phyloP scores from a whole-genome alignment of 371 early-diverging fungal genomes.

The Mucor lusitanicus region DNA sequence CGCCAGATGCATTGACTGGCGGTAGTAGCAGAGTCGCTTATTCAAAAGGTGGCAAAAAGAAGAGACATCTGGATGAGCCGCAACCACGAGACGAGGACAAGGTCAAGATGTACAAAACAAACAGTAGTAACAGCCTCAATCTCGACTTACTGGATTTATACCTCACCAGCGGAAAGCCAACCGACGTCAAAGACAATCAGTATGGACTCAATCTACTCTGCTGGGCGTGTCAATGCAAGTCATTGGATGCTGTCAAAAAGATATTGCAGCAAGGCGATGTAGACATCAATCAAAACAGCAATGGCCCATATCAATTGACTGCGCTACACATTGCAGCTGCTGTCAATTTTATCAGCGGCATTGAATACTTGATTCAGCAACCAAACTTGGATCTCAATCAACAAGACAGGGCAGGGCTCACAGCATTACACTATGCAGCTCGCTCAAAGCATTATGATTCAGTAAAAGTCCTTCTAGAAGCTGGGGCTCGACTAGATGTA shows the following conservation, averaged over 20 bases:
- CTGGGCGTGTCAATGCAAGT: constrained; percentile 19
- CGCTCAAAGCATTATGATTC: constrained; percentile 5
- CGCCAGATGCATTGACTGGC: not conserved
- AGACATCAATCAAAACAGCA: constrained; percentile 27
- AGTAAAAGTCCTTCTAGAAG: constrained; percentile 22
- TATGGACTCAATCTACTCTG: constrained; percentile 9
- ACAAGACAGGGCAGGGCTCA: constrained; percentile 66
- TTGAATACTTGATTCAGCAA: constrained; percentile 1
- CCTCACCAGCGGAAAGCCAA: constrained; percentile 4
- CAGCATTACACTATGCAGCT: constrained; percentile 33
- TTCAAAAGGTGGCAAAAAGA: not conserved
- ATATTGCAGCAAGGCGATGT: constrained; percentile 35
- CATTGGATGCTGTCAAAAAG: constrained; percentile 2
- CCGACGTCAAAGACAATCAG: not conserved
- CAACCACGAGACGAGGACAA: not conserved
- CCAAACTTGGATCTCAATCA: constrained; percentile 52
- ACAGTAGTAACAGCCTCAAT: not conserved
- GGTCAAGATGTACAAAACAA: not conserved
- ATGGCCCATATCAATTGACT: constrained; percentile 38
- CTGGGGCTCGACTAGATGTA: constrained; percentile 35
- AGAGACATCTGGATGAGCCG: not conserved
- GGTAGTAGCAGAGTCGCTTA: not conserved
- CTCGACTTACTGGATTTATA: not conserved
- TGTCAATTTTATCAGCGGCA: constrained; percentile 12
- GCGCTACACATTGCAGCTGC: constrained; percentile 40